phyloP scores from a whole-genome alignment of 1,139 yeast genomes.

The Sugiyamaella japonica region DNA sequence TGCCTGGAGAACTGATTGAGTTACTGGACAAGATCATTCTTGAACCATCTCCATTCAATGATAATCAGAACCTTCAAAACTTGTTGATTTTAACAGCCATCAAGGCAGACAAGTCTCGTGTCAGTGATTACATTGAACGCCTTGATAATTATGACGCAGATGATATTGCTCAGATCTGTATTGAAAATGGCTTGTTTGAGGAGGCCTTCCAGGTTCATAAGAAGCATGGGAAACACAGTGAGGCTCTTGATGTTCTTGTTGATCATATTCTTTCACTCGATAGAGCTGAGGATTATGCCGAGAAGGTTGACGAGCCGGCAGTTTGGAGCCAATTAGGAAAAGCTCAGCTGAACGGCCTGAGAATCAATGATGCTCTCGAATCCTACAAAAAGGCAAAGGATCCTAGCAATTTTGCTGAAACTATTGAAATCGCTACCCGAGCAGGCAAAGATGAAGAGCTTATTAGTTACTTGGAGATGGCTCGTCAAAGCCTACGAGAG shows the following conservation, averaged over 20 bases:
- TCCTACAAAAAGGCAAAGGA: conserved; percentile 84
- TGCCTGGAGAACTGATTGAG: conserved; percentile 91
- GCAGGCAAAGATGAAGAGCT: conserved; percentile 97
- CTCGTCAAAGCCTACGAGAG: conserved; percentile 90
- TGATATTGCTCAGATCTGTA: conserved; percentile 91
- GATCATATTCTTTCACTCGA: conserved; percentile 93
- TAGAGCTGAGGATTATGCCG: conserved; percentile 93
- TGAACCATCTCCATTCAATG: conserved; percentile 96
- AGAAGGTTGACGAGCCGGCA: conserved; percentile 79
- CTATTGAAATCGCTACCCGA: conserved; percentile 91
- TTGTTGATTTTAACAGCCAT: conserved; percentile 89
- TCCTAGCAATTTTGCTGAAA: conserved; percentile 86
- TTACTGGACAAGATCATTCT: conserved; percentile 90
- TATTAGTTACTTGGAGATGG: conserved; percentile 83
- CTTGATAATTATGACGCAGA: conserved; percentile 88
- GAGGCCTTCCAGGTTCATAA: conserved; percentile 95
- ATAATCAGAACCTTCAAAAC: conserved; percentile 93
- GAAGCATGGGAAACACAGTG: conserved; percentile 72
- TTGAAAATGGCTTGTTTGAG: conserved; percentile 83
- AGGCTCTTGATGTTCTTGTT: conserved; percentile 87
- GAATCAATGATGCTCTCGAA: conserved; percentile 87
- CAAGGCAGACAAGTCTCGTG: conserved; percentile 89
- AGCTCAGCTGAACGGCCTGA: conserved; percentile 92
- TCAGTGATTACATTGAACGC: conserved; percentile 78
- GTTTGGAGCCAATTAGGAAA: conserved; percentile 95